phyloP scores from a whole-genome alignment of 805 yeast genomes.

The Millerozyma acaciae region DNA sequence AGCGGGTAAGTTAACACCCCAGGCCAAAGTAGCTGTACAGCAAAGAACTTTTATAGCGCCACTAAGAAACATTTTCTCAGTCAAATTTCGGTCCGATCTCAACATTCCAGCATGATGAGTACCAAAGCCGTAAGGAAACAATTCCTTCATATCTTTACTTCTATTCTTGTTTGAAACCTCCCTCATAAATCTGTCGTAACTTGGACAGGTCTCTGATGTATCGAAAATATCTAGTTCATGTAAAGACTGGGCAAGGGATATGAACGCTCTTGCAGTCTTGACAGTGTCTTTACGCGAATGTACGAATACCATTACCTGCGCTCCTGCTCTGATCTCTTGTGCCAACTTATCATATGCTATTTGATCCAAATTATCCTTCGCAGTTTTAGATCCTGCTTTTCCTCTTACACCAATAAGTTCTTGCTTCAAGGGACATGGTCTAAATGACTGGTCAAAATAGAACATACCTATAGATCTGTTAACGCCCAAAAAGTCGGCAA shows the following conservation, averaged over 20 bases:
- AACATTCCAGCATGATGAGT: constrained; percentile 97
- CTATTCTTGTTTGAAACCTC: constrained; percentile 68
- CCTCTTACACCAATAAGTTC: constrained; percentile 83
- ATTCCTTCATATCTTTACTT: constrained; percentile 75
- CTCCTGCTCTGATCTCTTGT: constrained; percentile 62
- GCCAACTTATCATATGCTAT: constrained; percentile 73
- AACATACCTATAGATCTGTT: constrained; percentile 89
- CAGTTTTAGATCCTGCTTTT: constrained; percentile 71
- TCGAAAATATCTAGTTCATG: constrained; percentile 59
- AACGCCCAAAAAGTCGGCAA: constrained; percentile 91
- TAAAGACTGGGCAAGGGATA: constrained; percentile 59
- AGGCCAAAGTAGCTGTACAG: constrained; percentile 96
- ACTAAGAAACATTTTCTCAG: constrained; percentile 78
- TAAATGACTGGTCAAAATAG: constrained; percentile 85
- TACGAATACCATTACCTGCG: constrained; percentile 95
- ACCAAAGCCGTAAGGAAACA: constrained; percentile 81
- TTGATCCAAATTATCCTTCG: constrained; percentile 69
- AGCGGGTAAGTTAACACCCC: constrained; percentile 99
- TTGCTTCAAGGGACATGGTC: constrained; percentile 93
- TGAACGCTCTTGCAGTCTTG: constrained; percentile 72
- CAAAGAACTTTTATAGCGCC: constrained; percentile 89
- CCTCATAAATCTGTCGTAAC: constrained; percentile 44
- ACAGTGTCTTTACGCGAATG: constrained; percentile 85
- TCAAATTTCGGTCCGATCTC: constrained; percentile 81
- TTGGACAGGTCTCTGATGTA: constrained; percentile 40